Evolutionary conservation across 148 eudicot species (phyloP).

Genomic region (Arctostaphylos glauca): DNA sequence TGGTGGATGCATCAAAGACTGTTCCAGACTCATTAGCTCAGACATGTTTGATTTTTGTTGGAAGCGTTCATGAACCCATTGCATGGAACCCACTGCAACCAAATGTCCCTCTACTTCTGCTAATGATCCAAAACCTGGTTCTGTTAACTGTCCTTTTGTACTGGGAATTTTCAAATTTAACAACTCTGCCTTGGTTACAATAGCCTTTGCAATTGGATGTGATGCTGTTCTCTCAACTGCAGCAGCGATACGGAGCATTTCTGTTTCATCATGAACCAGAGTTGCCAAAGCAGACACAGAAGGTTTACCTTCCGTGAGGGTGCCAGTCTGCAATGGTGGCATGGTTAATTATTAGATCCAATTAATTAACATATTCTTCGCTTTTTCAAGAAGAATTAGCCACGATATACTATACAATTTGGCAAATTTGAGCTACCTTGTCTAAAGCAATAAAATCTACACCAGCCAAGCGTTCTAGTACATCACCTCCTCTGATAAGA

Average conservation of each 20-base stretch:
- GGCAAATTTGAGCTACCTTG: slow-evolving; percentile 47
- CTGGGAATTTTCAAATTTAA: slow-evolving; percentile 52
- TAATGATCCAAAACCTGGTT: slow-evolving; percentile 91
- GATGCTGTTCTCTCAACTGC: slow-evolving; percentile 95
- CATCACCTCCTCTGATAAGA: slow-evolving; percentile 96
- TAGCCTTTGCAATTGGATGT: slow-evolving; percentile 92
- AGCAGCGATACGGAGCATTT: slow-evolving; percentile 83
- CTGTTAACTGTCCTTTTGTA: slow-evolving; percentile 75
- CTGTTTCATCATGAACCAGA: slow-evolving; percentile 44
- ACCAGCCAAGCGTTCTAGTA: slow-evolving; percentile 81
- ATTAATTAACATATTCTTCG: not conserved
- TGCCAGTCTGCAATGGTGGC: slow-evolving; percentile 67
- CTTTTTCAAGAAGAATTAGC: not conserved
- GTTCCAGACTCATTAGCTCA: slow-evolving; percentile 49
- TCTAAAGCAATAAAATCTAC: slow-evolving; percentile 70
- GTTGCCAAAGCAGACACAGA: slow-evolving; percentile 71
- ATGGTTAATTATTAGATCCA: not conserved
- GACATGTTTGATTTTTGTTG: slow-evolving; percentile 41
- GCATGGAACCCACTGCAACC: slow-evolving; percentile 83
- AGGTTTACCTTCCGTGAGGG: slow-evolving; percentile 95
- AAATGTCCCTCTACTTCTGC: slow-evolving; percentile 89
- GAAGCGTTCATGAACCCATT: slow-evolving; percentile 78
- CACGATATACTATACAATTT: not conserved
- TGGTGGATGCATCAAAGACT: slow-evolving; percentile 41
- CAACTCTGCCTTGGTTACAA: slow-evolving; percentile 73